A percentile compares a stretch with the other conserved stretches of the same genome.
These are phyloP conservation scores for Halophytophthora polymorphica DNA, from an alignment of 352 stramenopile species.

Conservation along the genomic window DNA sequence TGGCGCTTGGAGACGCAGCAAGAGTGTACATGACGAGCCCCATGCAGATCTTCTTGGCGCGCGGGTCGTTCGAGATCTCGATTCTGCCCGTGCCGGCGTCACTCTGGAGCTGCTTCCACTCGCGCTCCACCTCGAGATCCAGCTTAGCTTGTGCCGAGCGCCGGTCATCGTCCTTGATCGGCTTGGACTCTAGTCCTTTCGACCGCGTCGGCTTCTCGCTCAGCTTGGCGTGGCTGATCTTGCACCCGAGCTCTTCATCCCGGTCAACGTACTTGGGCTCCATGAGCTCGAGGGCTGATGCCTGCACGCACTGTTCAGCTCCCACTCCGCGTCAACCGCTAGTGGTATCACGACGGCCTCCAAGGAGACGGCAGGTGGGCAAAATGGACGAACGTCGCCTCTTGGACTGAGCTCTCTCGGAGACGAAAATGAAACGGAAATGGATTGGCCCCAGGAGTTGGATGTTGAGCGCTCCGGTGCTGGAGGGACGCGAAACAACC, in stretches of 20 bases:
- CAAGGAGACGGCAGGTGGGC: too few species aligned
- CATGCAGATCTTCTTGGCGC: constrained; percentile 64
- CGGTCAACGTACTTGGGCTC: constrained; percentile 59
- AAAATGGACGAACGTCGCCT: too few species aligned
- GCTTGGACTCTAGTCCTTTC: constrained; percentile 47
- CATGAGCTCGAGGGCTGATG: constrained; percentile 22
- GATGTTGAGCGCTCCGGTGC: too few species aligned
- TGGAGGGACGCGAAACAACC: too few species aligned
- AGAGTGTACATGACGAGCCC: constrained; percentile 65
- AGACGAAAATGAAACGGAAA: too few species aligned
- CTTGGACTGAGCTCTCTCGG: too few species aligned
- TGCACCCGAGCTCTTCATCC: constrained; percentile 60
- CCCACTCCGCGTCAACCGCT: background rate
- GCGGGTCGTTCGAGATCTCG: constrained; percentile 64
- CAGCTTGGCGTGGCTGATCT: constrained; percentile 68
- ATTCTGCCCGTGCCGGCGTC: constrained; percentile 55
- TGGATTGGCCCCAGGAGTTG: too few species aligned
- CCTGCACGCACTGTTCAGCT: background rate
- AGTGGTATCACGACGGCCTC: too few species aligned
- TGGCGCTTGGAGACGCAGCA: too few species aligned
- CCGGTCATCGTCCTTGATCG: constrained; percentile 46
- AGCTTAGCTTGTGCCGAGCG: constrained; percentile 65
- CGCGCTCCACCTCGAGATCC: constrained; percentile 77
- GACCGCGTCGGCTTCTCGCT: constrained; percentile 42
- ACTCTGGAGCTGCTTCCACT: constrained; percentile 79